A percentile compares a stretch with the other conserved stretches of the same genome.
These are phyloP conservation scores for Kregervanrija pseudodelftensis DNA, from an alignment of 805 yeast genomes.

Conservation along the genomic window DNA sequence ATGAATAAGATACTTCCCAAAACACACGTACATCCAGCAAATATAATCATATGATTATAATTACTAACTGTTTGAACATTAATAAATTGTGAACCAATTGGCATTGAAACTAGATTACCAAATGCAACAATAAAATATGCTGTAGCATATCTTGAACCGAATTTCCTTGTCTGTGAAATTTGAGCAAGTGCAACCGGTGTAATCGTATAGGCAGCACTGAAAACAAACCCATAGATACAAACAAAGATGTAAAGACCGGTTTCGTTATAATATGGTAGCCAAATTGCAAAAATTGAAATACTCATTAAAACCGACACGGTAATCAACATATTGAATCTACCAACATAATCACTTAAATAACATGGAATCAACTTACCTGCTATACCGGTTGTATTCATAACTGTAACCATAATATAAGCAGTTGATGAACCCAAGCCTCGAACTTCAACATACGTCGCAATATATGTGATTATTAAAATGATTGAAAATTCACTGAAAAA, in stretches of 20 bases:
- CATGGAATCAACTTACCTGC: slow-evolving; percentile 28
- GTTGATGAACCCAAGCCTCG: slow-evolving; percentile 36
- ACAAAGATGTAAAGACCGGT: slow-evolving; percentile 45
- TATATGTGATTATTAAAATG: slow-evolving; percentile 41
- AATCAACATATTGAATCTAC: slow-evolving; percentile 47
- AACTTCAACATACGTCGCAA: slow-evolving; percentile 47
- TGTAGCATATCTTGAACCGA: slow-evolving; percentile 67
- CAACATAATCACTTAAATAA: slow-evolving; percentile 30
- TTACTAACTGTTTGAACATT: slow-evolving; percentile 18
- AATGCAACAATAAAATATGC: slow-evolving; percentile 54
- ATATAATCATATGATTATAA: slow-evolving; percentile 21
- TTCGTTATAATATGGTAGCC: slow-evolving; percentile 49
- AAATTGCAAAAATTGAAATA: slow-evolving; percentile 42
- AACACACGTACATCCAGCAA: slow-evolving; percentile 19
- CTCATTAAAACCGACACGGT: slow-evolving; percentile 38
- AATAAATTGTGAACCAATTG: slow-evolving; percentile 42
- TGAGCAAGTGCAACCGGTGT: slow-evolving; percentile 58
- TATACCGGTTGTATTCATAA: slow-evolving; percentile 40
- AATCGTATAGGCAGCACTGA: slow-evolving; percentile 51
- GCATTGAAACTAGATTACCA: slow-evolving; percentile 37
- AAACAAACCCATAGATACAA: slow-evolving; percentile 41
- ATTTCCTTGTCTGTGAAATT: slow-evolving; percentile 49
- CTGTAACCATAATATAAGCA: slow-evolving; percentile 42
- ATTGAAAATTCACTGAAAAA: slow-evolving; percentile 43
- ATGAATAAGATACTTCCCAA: slow-evolving; percentile 13